phyloP scores from a whole-genome alignment of 2,329 filamentous ascomycete genomes.

The Rutstroemia sydowiana region DNA sequence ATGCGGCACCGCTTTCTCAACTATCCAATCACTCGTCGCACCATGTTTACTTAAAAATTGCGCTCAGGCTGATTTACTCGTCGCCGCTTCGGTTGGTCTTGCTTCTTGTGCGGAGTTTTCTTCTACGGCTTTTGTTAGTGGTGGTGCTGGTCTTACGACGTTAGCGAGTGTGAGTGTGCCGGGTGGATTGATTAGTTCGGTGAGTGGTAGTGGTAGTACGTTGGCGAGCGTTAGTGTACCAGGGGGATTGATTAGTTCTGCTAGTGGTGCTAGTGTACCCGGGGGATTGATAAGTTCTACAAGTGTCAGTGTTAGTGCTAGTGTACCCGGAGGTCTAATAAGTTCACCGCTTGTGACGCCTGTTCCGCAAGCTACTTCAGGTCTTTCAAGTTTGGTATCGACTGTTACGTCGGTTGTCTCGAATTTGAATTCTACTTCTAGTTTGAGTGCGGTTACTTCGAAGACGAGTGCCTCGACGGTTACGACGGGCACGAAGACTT shows the following conservation, averaged over 20 bases:
- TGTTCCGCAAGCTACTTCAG: too few species aligned
- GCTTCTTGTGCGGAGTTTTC: conserved; percentile 29
- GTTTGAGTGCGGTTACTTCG: neutral
- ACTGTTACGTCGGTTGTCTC: neutral
- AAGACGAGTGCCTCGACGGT: neutral
- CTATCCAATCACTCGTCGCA: conserved; percentile 29
- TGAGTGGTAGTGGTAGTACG: neutral
- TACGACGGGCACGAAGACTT: neutral
- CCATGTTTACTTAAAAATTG: conserved; percentile 31
- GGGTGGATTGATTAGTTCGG: neutral
- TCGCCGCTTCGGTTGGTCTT: conserved; percentile 30
- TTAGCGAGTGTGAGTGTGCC: neutral
- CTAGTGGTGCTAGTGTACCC: neutral
- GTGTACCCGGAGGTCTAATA: neutral
- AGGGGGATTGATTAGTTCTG: neutral
- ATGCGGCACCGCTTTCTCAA: conserved; percentile 28
- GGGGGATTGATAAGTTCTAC: neutral
- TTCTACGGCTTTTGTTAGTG: conserved; percentile 12
- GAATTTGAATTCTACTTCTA: neutral
- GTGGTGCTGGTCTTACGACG: neutral
- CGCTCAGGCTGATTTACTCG: conserved; percentile 21
- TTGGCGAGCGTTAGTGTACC: neutral
- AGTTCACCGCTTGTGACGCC: neutral
- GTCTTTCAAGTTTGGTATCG: too few species aligned
- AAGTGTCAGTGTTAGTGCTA: neutral